A percentile compares a stretch with the other conserved stretches of the same genome.
These are phyloP conservation scores for Balamuthia mandrillaris DNA, from an alignment of 208 protist species.

Conservation along the genomic window DNA sequence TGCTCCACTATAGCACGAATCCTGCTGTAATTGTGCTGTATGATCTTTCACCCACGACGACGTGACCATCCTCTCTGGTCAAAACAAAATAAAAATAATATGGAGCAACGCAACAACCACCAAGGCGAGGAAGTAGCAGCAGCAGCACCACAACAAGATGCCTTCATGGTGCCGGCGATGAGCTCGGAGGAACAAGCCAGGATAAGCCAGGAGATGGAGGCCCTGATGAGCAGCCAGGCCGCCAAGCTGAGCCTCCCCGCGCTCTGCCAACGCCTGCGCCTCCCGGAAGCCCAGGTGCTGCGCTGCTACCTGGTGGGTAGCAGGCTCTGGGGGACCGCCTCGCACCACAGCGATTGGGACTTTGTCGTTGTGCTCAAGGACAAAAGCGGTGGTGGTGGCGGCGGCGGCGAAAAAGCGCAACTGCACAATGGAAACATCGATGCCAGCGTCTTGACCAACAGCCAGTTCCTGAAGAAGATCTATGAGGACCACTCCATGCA, in stretches of 20 bases:
- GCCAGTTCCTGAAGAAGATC: background rate
- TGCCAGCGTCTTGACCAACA: background rate
- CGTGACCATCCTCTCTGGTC: too few species aligned
- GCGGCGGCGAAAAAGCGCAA: background rate
- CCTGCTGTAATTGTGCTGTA: too few species aligned
- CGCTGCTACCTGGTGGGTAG: constrained; percentile 8
- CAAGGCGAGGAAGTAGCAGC: too few species aligned
- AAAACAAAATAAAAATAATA: too few species aligned
- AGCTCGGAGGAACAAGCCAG: too few species aligned
- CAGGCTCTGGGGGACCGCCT: constrained; percentile 21
- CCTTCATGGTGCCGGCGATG: too few species aligned
- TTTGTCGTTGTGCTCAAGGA: constrained; percentile 11
- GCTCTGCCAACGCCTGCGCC: background rate
- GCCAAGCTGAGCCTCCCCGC: background rate
- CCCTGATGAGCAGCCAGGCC: too few species aligned
- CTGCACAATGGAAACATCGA: constrained; percentile 32
- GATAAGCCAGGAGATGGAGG: too few species aligned
- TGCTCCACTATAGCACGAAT: too few species aligned
- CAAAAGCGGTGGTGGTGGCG: background rate
- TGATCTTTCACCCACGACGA: too few species aligned
- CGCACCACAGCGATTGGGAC: constrained; percentile 10
- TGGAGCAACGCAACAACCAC: too few species aligned
- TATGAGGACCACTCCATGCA: constrained; percentile 3
- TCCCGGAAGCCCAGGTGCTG: background rate
- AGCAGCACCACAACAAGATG: too few species aligned